These are phyloP conservation scores for Rosa hybrid DNA, from an alignment of 331 rosid species.

Conservation along the genomic window DNA sequence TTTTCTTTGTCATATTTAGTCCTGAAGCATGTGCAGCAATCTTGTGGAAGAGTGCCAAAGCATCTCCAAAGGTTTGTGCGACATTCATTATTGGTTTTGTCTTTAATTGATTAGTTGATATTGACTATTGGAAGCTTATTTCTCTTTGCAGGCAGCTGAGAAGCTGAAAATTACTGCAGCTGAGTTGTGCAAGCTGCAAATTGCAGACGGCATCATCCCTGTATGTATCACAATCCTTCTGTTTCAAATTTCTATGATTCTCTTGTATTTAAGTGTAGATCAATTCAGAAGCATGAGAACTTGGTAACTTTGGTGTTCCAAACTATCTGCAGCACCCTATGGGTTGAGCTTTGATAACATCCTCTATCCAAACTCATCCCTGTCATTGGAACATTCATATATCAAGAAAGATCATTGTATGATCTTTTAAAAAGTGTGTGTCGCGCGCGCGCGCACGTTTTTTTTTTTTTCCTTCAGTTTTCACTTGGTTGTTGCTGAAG, in stretches of 20 bases:
- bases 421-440: background rate
- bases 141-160: constrained; percentile 77
- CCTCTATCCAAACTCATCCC: background rate
- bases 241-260: background rate
- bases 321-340: background rate
- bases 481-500: background rate
- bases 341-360: background rate
- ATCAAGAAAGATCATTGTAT: background rate
- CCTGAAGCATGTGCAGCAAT: constrained; percentile 99
- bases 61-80: constrained; percentile 72
- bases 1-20: constrained; percentile 48
- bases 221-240: constrained; percentile 51
- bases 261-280: background rate
- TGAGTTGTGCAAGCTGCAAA: constrained; percentile 62
- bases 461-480: background rate
- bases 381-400: constrained; percentile 1
- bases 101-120: constrained; percentile 9
- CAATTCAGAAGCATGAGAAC: background rate
- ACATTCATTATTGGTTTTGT: constrained; percentile 11
- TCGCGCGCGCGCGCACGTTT: too few relatives aligned
- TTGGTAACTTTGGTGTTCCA: background rate
- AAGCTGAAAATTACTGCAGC: constrained; percentile 75
- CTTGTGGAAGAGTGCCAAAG: constrained; percentile 90
- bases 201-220: constrained; percentile 86
- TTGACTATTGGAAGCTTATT: constrained; percentile 15